These are phyloP conservation scores for Silene uniflora DNA, from an alignment of 148 eudicot genomes.

Conservation along the genomic window DNA sequence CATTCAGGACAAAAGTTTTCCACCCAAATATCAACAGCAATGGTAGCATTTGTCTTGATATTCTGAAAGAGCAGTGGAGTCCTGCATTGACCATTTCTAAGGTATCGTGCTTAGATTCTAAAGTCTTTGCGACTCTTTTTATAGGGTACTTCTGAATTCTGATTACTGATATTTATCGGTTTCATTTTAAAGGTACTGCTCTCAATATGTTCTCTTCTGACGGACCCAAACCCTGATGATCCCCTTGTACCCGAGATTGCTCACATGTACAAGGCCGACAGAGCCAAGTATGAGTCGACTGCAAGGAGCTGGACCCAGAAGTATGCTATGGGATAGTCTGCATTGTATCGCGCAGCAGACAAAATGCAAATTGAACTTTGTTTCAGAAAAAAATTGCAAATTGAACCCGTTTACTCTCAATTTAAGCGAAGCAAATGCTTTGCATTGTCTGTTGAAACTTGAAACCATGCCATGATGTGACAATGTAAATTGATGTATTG, in stretches of 20 bases:
- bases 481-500: conserved; percentile 13
- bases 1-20: conserved; percentile 69
- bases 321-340: conserved; percentile 60
- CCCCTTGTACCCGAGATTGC: conserved; percentile 72
- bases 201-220: conserved; percentile 60
- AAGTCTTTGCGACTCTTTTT: background rate
- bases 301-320: conserved; percentile 80
- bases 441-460: conserved; percentile 22
- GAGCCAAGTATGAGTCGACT: conserved; percentile 58
- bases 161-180: conserved; percentile 8
- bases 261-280: conserved; percentile 65
- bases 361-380: background rate
- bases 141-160: background rate
- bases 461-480: conserved; percentile 20
- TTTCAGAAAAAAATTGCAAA: conserved; percentile 21
- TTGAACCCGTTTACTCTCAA: conserved; percentile 2
- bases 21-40: conserved; percentile 73
- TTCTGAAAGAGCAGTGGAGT: conserved; percentile 70
- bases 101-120: conserved; percentile 20
- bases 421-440: conserved; percentile 20
- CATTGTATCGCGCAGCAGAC: background rate
- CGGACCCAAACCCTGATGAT: conserved; percentile 68
- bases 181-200: conserved; percentile 48
- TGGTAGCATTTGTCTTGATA: conserved; percentile 72
- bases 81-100: conserved; percentile 72